Evolutionary conservation across 352 stramenopile genomes (phyloP).

Genomic region (Aphanomyces euteiches): DNA sequence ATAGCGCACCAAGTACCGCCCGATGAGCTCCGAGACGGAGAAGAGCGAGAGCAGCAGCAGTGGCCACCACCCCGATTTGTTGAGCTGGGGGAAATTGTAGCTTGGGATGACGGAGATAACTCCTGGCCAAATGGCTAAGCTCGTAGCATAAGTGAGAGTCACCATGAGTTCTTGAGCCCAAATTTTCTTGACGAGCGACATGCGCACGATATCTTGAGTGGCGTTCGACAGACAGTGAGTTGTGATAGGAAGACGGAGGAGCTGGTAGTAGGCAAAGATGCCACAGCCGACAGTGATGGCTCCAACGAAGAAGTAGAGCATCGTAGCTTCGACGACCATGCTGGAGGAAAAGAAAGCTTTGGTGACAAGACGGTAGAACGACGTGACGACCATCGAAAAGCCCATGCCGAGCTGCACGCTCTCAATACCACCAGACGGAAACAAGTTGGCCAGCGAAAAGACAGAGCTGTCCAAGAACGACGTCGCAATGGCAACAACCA

Average conservation of each 20-base stretch:
- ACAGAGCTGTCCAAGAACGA: conserved; percentile 7
- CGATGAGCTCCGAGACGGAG: conserved; percentile 61
- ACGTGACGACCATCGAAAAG: conserved; percentile 14
- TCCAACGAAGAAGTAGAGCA: conserved; percentile 11
- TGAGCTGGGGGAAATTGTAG: conserved; percentile 8
- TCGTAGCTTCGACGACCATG: conserved; percentile 3
- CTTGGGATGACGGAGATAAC: conserved; percentile 10
- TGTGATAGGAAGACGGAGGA: conserved; percentile 1
- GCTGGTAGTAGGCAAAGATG: conserved; percentile 7
- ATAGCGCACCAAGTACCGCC: conserved; percentile 65
- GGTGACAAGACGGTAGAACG: background rate
- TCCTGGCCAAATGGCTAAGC: background rate
- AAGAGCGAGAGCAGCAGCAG: conserved; percentile 44
- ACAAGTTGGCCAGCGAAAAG: conserved; percentile 8
- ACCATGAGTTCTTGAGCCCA: conserved; percentile 4
- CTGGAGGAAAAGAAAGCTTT: conserved; percentile 12
- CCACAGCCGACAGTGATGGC: conserved; percentile 5
- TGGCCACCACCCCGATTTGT: conserved; percentile 11
- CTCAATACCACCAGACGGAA: conserved; percentile 1
- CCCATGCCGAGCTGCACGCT: conserved; percentile 9
- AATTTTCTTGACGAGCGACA: conserved; percentile 13
- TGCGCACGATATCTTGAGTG: background rate
- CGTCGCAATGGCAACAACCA: conserved; percentile 1
- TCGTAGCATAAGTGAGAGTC: conserved; percentile 1
- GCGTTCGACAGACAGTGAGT: background rate